A percentile compares a stretch with the other conserved stretches of the same genome.
These are phyloP conservation scores for Psilocybe mexicana DNA, from an alignment of 1,284 basidiomycete genomes.

Conservation along the genomic window DNA sequence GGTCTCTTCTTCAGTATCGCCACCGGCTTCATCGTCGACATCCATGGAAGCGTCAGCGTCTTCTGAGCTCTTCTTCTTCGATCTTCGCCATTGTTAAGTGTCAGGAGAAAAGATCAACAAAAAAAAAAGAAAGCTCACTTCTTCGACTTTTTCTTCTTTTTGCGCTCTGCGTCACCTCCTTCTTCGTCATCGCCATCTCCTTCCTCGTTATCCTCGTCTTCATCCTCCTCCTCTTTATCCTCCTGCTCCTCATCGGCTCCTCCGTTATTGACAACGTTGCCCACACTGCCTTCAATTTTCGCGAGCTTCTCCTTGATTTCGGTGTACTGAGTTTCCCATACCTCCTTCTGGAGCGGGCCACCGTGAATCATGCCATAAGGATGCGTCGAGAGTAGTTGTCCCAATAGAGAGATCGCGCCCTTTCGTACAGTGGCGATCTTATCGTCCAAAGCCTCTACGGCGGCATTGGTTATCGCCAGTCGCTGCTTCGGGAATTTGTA, in stretches of 20 bases:
- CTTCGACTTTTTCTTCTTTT: conserved; percentile 27
- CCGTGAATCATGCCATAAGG: conserved; percentile 91
- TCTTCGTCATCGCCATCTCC: conserved; percentile 12
- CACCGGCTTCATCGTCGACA: conserved; percentile 42
- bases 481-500: conserved; percentile 87
- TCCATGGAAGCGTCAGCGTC: conserved; percentile 44
- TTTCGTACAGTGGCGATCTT: conserved; percentile 90
- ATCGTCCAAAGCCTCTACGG: conserved; percentile 85
- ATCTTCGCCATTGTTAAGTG: conserved; percentile 21
- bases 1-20: conserved; percentile 33
- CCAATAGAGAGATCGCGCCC: conserved; percentile 78
- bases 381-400: conserved; percentile 84
- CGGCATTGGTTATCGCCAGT: conserved; percentile 72
- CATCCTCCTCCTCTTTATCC: conserved; percentile 34
- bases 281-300: conserved; percentile 53
- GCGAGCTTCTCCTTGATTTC: conserved; percentile 57
- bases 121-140: conserved; percentile 14
- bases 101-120: conserved; percentile 1
- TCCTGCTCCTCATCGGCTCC: conserved; percentile 37
- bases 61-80: conserved; percentile 20
- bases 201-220: conserved; percentile 16
- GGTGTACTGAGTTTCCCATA: conserved; percentile 78
- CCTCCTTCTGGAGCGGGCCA: conserved; percentile 71
- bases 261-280: conserved; percentile 52
- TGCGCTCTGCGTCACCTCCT: neutral